Evolutionary conservation across 179 eudicot genomes (phyloP), one percentile per base, ranked within the genome.

Genomic region (Silene coronaria): DNA sequence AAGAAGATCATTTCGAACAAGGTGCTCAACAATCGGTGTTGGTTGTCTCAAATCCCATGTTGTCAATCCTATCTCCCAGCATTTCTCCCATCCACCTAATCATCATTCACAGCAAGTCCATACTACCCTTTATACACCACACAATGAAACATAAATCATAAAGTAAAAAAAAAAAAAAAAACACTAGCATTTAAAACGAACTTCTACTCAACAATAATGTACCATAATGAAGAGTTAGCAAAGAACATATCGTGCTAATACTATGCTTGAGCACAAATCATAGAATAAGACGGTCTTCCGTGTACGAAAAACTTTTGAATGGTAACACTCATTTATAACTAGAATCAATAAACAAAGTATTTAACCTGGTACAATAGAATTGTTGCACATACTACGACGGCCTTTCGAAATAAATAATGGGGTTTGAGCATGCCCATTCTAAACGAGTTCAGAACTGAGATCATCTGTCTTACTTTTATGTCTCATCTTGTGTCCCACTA

Each of bases 21-120:
- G 97, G 73, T 88, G 86, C 21, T 82, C 79, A 60, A 91, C 71
- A 70, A 90, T 71, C 6, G 92, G 97, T 21, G 95, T 91, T 46
- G 94, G 86, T 65, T 79, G 76, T 53, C 97, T 92, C 82, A 91
- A 85, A 84, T 91, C 95, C 97, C 97, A 91, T 0, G 90, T 92
- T 22, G 89, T 87, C 76, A 88, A 23, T 61, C 88, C 95, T 81
- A 86, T 78, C 63, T 81, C 89, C 92, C 92, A 90, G 62, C 92
- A 86, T 76, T 82, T 91, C 27, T 90, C 88, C 97, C 97, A 91
- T 27, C 91, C 89, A 84, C 80, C 97, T 91, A 70, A 65, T 64
- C 57, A 60, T 70, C 45, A 77, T 59, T 70, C 19, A 51, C 61
- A 51, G 1, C 21, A 53, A 53, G 1, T 51, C 26, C 61, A 70